phyloP scores from a whole-genome alignment of 345 rosid species.

The Eutrema yunnanense region DNA sequence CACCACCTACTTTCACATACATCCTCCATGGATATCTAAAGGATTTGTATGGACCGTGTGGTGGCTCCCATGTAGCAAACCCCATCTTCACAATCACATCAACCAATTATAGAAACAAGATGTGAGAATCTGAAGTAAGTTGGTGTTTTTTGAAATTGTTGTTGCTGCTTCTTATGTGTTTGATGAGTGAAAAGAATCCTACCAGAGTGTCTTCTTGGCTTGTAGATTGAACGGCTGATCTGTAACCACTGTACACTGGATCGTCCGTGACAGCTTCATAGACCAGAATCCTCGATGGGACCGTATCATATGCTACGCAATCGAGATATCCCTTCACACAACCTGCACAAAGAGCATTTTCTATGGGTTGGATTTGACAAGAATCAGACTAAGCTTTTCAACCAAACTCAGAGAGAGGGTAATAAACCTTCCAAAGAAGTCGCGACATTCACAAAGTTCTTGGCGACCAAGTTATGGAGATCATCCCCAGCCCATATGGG shows the following conservation, averaged over 20 bases:
- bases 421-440: conserved; percentile 72
- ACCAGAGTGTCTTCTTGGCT: conserved; percentile 91
- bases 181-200: neutral
- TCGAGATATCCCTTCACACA: conserved; percentile 76
- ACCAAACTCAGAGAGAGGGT: neutral
- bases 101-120: neutral
- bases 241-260: conserved; percentile 75
- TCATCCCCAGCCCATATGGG: conserved; percentile 98
- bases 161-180: neutral
- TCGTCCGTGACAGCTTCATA: conserved; percentile 75
- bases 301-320: conserved; percentile 55
- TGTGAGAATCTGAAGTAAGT: conserved; percentile 1
- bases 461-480: conserved; percentile 70
- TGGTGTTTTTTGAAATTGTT: neutral
- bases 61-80: conserved; percentile 96
- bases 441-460: conserved; percentile 73
- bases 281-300: conserved; percentile 76
- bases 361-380: neutral
- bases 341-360: conserved; percentile 33
- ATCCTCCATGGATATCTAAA: conserved; percentile 68
- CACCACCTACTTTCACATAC: conserved; percentile 79
- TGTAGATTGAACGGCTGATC: conserved; percentile 76
- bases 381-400: neutral
- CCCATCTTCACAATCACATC: conserved; percentile 47
- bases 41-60: conserved; percentile 76